These are phyloP conservation scores for Saccharomyces kudriavzevii DNA, from an alignment of 805 yeast genomes.

Conservation along the genomic window DNA sequence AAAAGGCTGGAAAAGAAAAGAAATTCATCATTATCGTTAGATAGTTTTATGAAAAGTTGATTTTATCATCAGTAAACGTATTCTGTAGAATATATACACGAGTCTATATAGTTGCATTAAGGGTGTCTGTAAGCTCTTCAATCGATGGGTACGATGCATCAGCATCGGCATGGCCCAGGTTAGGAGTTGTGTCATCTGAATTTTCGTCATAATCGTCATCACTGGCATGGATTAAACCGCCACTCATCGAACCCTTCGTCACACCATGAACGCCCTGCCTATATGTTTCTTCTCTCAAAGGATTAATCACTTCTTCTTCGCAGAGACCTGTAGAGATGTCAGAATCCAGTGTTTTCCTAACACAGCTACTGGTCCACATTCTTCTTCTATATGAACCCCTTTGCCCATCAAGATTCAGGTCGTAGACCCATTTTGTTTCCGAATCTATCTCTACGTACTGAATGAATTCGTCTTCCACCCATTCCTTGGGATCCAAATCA, in stretches of 20 bases:
- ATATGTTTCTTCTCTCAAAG: slow-evolving; percentile 11
- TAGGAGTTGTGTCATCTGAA: neutral
- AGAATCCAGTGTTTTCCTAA: slow-evolving; percentile 13
- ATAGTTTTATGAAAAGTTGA: slow-evolving; percentile 39
- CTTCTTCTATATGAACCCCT: slow-evolving; percentile 46
- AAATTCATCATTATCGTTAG: slow-evolving; percentile 36
- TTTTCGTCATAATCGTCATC: neutral
- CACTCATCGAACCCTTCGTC: slow-evolving; percentile 21
- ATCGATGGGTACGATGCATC: neutral
- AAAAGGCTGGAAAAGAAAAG: slow-evolving; percentile 27
- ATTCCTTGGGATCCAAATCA: slow-evolving; percentile 53
- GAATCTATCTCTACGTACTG: slow-evolving; percentile 55
- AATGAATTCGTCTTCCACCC: slow-evolving; percentile 52
- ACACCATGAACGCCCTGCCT: slow-evolving; percentile 15
- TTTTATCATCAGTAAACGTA: neutral
- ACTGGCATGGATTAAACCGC: slow-evolving; percentile 2
- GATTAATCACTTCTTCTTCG: slow-evolving; percentile 15
- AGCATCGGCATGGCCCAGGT: neutral
- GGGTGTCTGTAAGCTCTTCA: slow-evolving; percentile 2
- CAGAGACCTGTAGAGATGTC: neutral
- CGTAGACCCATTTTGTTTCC: slow-evolving; percentile 85
- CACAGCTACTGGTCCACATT: slow-evolving; percentile 50
- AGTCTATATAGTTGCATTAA: slow-evolving; percentile 5
- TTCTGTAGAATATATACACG: neutral
- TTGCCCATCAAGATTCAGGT: slow-evolving; percentile 32